Base-by-base conservation (phyloP, 192 early-diverging fungal species). In the Entophlyctis luteolus region DNA sequence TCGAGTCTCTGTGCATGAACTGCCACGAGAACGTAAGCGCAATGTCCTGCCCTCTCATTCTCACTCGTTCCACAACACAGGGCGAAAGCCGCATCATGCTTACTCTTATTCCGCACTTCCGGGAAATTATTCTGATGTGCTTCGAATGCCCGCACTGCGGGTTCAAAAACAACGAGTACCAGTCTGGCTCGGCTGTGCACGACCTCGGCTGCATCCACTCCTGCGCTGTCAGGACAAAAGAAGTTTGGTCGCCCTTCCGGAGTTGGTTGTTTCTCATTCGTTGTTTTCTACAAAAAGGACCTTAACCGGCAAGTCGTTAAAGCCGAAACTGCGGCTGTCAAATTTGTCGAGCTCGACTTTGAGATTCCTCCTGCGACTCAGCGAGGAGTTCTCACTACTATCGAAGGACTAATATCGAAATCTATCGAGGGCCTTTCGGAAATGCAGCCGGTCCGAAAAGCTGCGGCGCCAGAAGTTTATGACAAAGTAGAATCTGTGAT, bases 71-170 rank as follows among this genome's bases (percentile, higher is more conserved):
- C 14, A 27, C 6, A 62, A 4, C 33, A 32, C 70, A 93, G 86
- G 94, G 95, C 58, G 86, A 68, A 6, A 95, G 93, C 55, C 83
- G 89, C 50, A 77, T 97, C 31, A 78, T 97, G 37, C 79, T 97
- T 50, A 95, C 95, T 10, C 84, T 86, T 47, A 92, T 97, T 59
- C 93, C 95, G 46, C 93, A 97, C 78, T 97, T 95, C 78, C 86
- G 87, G 68, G 91, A 95, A 59, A 70, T 92, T 50, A 84, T 91
- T 33, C 62, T 92, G 23, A 89, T 90, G 86, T 87, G 88, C 31
- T 91, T 94, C 67, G 88, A 90, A 72, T 91, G 91, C 73, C 84
- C 87, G 29, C 93, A 95, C 81, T 97, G 95, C 72, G 89, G 89
- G 1, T 80, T 90, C 60, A 80, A 82, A 66, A 92, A 95, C 72